Conservation (phyloP, 352 stramenopile genomes). For the Phytophthora multivora region DNA sequence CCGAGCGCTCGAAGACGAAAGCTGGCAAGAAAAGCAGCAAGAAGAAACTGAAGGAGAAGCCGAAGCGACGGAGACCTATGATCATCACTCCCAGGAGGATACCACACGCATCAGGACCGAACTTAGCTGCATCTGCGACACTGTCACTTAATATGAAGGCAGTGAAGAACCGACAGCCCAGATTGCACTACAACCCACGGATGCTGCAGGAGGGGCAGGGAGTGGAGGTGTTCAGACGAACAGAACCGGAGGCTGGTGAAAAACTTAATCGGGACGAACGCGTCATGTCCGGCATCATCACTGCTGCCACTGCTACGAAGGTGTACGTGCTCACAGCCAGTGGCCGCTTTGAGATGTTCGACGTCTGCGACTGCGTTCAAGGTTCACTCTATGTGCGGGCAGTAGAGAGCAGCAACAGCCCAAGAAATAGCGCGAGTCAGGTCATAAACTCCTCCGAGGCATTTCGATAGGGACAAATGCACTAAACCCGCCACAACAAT, state of each 20-base stretch:
- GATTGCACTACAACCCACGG: conserved; percentile 49
- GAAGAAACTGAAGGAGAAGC: conserved; percentile 24
- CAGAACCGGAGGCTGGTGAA: not conserved
- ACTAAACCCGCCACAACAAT: conserved; percentile 13
- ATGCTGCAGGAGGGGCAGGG: conserved; percentile 68
- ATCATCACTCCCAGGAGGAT: conserved; percentile 27
- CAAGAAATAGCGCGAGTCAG: conserved; percentile 16
- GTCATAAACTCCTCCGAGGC: conserved; percentile 2
- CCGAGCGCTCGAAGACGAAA: not conserved
- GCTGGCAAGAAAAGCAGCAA: conserved; percentile 19
- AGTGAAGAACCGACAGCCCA: conserved; percentile 12
- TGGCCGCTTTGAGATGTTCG: conserved; percentile 48
- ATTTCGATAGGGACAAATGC: conserved; percentile 28
- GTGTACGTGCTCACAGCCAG: conserved; percentile 49
- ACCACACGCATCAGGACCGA: conserved; percentile 17
- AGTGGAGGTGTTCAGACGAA: conserved; percentile 44
- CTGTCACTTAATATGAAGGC: not conserved
- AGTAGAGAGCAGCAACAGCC: conserved; percentile 15
- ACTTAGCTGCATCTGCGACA: conserved; percentile 21
- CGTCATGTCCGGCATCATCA: conserved; percentile 52
- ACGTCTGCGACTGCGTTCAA: conserved; percentile 49
- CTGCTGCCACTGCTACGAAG: conserved; percentile 43
- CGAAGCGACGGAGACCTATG: conserved; percentile 29
- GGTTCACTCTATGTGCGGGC: conserved; percentile 39
- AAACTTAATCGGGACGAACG: conserved; percentile 21